Evolutionary conservation across 768 basidiomycete species (phyloP).

Genomic region (Lentinula edodes): DNA sequence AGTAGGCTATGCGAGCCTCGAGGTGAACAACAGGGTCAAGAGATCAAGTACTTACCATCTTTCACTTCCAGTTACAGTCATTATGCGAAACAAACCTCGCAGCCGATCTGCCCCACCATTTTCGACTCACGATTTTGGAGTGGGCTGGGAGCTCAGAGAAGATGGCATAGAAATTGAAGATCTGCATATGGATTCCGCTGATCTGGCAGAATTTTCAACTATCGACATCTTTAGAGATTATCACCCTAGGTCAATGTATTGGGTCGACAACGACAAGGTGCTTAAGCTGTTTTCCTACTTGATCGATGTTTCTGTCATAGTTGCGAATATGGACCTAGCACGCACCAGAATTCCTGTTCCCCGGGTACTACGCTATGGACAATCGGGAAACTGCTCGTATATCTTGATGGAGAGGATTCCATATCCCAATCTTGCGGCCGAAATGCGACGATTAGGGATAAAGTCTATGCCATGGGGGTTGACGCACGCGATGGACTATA

Average conservation of each 20-base stretch:
- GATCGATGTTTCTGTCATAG: slow-evolving; percentile 2
- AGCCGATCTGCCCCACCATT: neutral
- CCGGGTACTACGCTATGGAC: neutral
- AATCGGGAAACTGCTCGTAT: slow-evolving; percentile 6
- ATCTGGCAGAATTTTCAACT: neutral
- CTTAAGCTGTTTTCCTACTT: slow-evolving; percentile 2
- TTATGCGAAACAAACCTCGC: neutral
- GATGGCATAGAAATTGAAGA: neutral
- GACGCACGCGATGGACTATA: neutral
- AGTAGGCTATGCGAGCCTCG: no score
- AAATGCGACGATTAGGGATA: neutral
- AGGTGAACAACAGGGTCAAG: no score
- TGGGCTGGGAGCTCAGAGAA: neutral
- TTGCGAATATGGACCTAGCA: neutral
- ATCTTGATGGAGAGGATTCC: slow-evolving; percentile 9
- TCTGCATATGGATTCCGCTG: neutral
- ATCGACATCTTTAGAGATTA: neutral
- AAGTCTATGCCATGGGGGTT: neutral
- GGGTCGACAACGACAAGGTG: neutral
- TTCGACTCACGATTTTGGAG: neutral
- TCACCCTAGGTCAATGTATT: neutral
- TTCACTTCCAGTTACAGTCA: no score
- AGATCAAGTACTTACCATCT: no score
- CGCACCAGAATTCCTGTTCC: neutral
- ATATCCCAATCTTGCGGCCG: neutral